These are phyloP conservation scores for Aureobasidium sp. DNA, from an alignment of 2,329 filamentous ascomycete species.

Conservation along the genomic window DNA sequence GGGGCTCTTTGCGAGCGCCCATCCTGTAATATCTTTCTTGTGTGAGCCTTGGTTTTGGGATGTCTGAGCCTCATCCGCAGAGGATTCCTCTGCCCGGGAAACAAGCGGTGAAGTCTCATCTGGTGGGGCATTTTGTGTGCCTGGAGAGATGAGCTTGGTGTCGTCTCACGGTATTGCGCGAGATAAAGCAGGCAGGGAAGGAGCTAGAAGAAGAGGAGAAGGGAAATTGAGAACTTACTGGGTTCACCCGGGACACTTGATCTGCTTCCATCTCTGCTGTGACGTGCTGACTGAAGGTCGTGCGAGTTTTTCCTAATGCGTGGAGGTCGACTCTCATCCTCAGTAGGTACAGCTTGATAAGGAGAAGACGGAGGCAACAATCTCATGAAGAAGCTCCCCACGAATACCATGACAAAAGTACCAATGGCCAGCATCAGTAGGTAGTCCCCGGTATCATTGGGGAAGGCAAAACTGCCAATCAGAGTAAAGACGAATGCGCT, in stretches of 20 bases:
- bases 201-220: not conserved
- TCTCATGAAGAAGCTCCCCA: slow-evolving; percentile 77
- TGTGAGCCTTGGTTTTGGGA: slow-evolving; percentile 62
- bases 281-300: slow-evolving; percentile 33
- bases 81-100: slow-evolving; percentile 49
- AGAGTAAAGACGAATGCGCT: slow-evolving; percentile 95
- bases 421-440: slow-evolving; percentile 72
- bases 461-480: slow-evolving; percentile 67
- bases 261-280: slow-evolving; percentile 34
- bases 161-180: not conserved
- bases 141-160: slow-evolving; percentile 15
- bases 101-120: slow-evolving; percentile 79
- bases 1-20: slow-evolving; percentile 58
- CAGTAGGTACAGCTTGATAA: slow-evolving; percentile 50
- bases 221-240: slow-evolving; percentile 46
- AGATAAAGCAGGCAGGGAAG: not conserved
- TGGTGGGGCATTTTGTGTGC: slow-evolving; percentile 30
- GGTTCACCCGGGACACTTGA: slow-evolving; percentile 44
- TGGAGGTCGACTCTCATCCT: slow-evolving; percentile 38
- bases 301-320: slow-evolving; percentile 37
- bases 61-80: slow-evolving; percentile 40
- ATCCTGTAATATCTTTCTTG: slow-evolving; percentile 83
- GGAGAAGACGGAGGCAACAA: slow-evolving; percentile 53
- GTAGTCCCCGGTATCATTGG: slow-evolving; percentile 73
- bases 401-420: slow-evolving; percentile 65